phyloP scores from a whole-genome alignment of 2,329 filamentous ascomycete species.

The Scytalidium lignicola region DNA sequence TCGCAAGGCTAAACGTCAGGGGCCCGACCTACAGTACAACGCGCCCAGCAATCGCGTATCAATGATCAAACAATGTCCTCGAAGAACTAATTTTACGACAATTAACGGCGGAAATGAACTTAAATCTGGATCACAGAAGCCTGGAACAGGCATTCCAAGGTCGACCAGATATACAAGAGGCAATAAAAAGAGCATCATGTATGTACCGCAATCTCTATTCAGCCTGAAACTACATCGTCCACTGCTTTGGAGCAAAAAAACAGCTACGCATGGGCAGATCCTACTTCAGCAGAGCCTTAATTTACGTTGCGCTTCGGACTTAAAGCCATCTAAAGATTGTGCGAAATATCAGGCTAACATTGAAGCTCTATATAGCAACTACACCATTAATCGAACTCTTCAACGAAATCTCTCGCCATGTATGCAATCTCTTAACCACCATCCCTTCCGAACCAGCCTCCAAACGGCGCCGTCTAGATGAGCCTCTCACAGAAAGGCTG shows the following conservation, averaged over 20 bases:
- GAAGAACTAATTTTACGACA: not conserved
- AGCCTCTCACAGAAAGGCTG: constrained; percentile 18
- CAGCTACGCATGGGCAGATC: not conserved
- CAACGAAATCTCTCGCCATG: constrained; percentile 27
- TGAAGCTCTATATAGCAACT: not conserved
- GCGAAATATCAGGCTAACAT: constrained; percentile 1
- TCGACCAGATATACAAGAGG: constrained; percentile 24
- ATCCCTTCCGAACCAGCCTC: constrained; percentile 19
- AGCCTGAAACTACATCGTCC: not conserved
- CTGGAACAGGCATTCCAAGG: constrained; percentile 26
- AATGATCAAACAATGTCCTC: not conserved
- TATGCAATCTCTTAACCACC: constrained; percentile 14
- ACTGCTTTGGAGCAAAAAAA: not conserved
- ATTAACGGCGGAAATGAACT: constrained; percentile 16
- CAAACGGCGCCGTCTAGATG: constrained; percentile 28
- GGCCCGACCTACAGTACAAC: not conserved
- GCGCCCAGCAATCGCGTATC: not conserved
- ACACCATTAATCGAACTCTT: constrained; percentile 23
- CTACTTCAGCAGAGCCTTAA: not conserved
- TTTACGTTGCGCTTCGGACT: not conserved
- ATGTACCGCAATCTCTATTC: constrained; percentile 10
- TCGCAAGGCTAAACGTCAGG: not conserved
- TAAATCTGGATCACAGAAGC: constrained; percentile 21
- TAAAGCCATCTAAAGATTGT: not conserved
- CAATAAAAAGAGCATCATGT: constrained; percentile 27